A percentile compares a stretch with the other conserved stretches of the same genome.
Evolutionary conservation across 345 rosid genomes (phyloP).

Genomic region (Citrus inodora): DNA sequence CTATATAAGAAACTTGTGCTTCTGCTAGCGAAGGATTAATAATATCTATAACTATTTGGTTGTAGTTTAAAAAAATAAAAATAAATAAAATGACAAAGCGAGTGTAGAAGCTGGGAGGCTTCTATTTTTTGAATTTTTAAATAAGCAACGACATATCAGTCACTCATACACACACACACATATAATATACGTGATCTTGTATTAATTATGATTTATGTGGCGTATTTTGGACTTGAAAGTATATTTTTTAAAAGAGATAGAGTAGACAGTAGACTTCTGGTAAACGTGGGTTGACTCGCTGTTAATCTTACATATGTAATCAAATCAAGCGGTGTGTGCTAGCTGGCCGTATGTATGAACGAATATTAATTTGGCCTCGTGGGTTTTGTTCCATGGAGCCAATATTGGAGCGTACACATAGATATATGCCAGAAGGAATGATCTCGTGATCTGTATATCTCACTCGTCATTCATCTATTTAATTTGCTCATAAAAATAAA

Average conservation of each 20-base stretch:
- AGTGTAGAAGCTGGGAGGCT: slow-evolving; percentile 54
- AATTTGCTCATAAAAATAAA: background rate
- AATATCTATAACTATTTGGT: background rate
- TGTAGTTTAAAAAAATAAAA: background rate
- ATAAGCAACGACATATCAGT: background rate
- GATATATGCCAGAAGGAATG: background rate
- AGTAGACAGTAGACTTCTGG: too few species aligned
- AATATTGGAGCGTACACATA: slow-evolving; percentile 7
- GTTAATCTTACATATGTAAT: background rate
- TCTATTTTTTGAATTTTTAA: slow-evolving; percentile 21
- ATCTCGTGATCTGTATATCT: slow-evolving; percentile 12
- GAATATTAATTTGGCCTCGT: too few species aligned
- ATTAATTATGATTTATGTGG: background rate
- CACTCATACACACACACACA: too few species aligned
- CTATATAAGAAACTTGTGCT: slow-evolving; percentile 26
- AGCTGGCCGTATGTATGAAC: too few species aligned
- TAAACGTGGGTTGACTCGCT: too few species aligned
- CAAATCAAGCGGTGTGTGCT: background rate
- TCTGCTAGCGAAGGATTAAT: slow-evolving; percentile 5
- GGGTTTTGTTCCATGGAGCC: slow-evolving; percentile 1
- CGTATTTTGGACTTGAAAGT: background rate
- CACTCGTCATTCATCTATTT: background rate
- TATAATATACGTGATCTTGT: too few species aligned
- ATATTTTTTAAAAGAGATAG: background rate
- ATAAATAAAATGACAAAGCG: slow-evolving; percentile 17